Evolutionary conservation across 805 yeast genomes (phyloP).

Genomic region (Ogataea trehaloabstinens): DNA sequence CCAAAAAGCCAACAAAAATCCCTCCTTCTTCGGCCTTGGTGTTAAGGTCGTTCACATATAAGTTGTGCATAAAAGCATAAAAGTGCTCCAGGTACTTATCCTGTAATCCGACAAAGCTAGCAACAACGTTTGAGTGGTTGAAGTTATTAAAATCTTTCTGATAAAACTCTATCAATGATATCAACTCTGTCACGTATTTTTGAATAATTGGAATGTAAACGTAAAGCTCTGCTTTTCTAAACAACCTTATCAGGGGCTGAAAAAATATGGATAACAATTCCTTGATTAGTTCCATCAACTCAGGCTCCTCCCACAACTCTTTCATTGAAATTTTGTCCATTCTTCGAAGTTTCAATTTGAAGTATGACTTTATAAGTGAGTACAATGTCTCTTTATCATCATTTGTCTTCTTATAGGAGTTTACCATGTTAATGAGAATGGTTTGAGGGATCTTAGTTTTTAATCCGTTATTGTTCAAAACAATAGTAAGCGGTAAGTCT

Average conservation of each 20-base stretch:
- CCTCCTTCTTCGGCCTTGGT: slow-evolving; percentile 20
- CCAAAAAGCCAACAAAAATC: slow-evolving; percentile 66
- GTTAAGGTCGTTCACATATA: slow-evolving; percentile 74
- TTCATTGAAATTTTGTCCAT: slow-evolving; percentile 75
- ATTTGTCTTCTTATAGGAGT: slow-evolving; percentile 14
- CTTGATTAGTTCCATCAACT: slow-evolving; percentile 69
- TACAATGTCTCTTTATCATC: slow-evolving; percentile 40
- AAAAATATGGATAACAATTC: slow-evolving; percentile 71
- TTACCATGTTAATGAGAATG: slow-evolving; percentile 16
- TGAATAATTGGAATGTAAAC: slow-evolving; percentile 63
- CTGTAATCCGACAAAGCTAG: slow-evolving; percentile 61
- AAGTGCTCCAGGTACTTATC: slow-evolving; percentile 70
- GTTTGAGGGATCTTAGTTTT: slow-evolving; percentile 12
- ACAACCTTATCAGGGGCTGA: slow-evolving; percentile 68
- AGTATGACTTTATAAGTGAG: slow-evolving; percentile 56
- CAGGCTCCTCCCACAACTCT: slow-evolving; percentile 83
- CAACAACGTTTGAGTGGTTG: slow-evolving; percentile 56
- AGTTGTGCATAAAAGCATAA: slow-evolving; percentile 73
- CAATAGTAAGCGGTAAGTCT: slow-evolving; percentile 23
- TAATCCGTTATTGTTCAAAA: slow-evolving; percentile 25
- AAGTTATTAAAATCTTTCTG: slow-evolving; percentile 43
- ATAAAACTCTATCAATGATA: slow-evolving; percentile 50
- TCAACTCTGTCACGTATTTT: slow-evolving; percentile 64
- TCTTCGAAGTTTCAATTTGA: slow-evolving; percentile 61
- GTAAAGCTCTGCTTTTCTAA: slow-evolving; percentile 64